Evolutionary conservation across 148 eudicot species (phyloP).

Genomic region (Cornus suecica): DNA sequence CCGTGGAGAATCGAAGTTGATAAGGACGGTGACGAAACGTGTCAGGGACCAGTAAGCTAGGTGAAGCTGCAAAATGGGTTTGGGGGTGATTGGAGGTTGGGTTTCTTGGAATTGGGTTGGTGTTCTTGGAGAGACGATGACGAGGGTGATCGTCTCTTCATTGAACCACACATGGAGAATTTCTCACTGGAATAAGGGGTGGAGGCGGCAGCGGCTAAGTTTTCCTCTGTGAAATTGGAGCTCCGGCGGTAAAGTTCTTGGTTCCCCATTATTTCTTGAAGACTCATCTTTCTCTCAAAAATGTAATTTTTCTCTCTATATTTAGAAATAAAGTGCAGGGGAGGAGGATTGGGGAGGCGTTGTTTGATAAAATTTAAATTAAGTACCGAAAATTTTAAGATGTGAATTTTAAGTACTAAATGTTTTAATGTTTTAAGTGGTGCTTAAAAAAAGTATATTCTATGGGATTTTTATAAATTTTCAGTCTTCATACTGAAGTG

Average conservation of each 20-base stretch:
- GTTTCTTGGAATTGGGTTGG: constrained; percentile 17
- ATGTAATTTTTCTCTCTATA: neutral
- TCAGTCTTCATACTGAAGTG: too few relatives aligned
- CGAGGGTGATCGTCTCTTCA: constrained; percentile 9
- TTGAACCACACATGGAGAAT: neutral
- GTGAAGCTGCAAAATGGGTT: neutral
- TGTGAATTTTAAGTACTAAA: too few relatives aligned
- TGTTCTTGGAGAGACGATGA: neutral
- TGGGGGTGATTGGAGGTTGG: neutral
- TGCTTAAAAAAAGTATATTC: too few relatives aligned
- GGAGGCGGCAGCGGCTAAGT: neutral
- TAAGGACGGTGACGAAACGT: neutral
- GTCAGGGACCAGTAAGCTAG: neutral
- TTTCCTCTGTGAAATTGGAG: too few relatives aligned
- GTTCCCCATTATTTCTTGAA: neutral
- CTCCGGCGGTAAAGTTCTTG: neutral
- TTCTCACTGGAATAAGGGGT: neutral
- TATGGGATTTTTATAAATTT: too few relatives aligned
- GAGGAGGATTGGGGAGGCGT: neutral
- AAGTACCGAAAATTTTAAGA: too few relatives aligned
- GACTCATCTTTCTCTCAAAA: neutral
- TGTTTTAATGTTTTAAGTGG: too few relatives aligned
- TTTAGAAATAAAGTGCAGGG: neutral
- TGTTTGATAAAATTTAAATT: too few relatives aligned
- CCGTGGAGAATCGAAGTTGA: constrained; percentile 7